Evolutionary conservation across 306 rosid genomes (phyloP), one percentile per base, ranked within the genome.

Genomic region (Lathyrus tuberosus): DNA sequence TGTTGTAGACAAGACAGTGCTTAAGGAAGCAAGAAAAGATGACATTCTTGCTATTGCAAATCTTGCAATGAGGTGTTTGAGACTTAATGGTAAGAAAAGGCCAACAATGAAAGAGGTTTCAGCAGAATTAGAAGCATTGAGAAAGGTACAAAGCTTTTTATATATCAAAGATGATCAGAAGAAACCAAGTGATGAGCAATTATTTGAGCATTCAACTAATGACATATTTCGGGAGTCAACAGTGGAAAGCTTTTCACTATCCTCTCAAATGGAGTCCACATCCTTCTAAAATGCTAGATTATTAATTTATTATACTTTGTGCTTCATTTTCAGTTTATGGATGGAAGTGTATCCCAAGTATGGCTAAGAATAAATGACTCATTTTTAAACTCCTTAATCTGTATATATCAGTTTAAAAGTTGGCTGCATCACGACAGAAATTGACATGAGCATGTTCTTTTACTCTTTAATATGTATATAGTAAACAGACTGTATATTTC

Each of bases 81-180:
- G 78, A 57, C 51, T 79, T 65, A 76, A 62, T 46, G 81, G 86
- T 65, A 79, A 57, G 49, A 76, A 73, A 63, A 76, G 89, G 57
- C 89, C 86, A 40, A 76, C 83, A 12, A 85, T 82, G 84, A 82
- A 73, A 56, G 74, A 79, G 30, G 83, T 79, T n/a, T 61, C 58
- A 4, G 13, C 56, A 10, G 84, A 76, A 72, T 37, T 85, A 33
- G 89, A 79, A 44, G 77, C 83, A 17, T 10, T 74, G 53, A 78
- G 72, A 16, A 84, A 56, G 31, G 31, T 62, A 3, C 78, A 73
- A 20, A 44, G 68, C 17, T 71, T 68, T 37, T 44, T 79, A 3
- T 72, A 62, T 31, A 47, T 79, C 28, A 69, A 62, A 30, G 24
- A 20, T 42, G 80, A 62, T 54, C 38, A 44, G 1, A 54, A 44